Conservation (phyloP, 2,329 filamentous ascomycete genomes). For the Colletotrichum spaethianum region DNA sequence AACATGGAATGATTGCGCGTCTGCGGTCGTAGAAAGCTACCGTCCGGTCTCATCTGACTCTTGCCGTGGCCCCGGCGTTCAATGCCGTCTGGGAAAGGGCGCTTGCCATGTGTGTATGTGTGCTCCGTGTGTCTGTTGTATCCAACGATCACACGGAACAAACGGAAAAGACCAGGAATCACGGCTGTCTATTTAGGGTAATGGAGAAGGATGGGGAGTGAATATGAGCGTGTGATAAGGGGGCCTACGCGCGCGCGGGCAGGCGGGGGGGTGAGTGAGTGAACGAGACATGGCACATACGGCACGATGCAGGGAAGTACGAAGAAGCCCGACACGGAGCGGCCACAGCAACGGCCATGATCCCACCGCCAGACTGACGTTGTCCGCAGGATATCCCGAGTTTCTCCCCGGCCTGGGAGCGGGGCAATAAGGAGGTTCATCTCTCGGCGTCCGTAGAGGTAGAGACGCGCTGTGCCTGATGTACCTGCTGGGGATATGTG, state of each 20-base stretch:
- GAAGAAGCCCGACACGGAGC: constrained; percentile 1
- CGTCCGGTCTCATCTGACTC: constrained; percentile 38
- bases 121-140: background rate
- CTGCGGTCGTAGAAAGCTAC: constrained; percentile 21
- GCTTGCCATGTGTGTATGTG: background rate
- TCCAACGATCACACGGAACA: background rate
- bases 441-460: background rate
- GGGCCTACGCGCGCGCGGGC: background rate
- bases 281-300: constrained; percentile 1
- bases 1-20: constrained; percentile 29
- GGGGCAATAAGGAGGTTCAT: constrained; percentile 2
- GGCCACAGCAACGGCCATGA: constrained; percentile 12
- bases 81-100: constrained; percentile 18
- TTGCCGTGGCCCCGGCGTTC: constrained; percentile 21
- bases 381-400: constrained; percentile 9
- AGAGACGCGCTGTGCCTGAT: constrained; percentile 29
- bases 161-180: background rate
- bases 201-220: background rate
- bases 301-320: constrained; percentile 21
- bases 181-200: constrained; percentile 28
- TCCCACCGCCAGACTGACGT: constrained; percentile 29
- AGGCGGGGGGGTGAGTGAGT: background rate
- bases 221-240: background rate
- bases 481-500: constrained; percentile 18
- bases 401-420: background rate